Base-by-base conservation (phyloP, 441 rosid species). In the Adansonia madagascariensis region DNA sequence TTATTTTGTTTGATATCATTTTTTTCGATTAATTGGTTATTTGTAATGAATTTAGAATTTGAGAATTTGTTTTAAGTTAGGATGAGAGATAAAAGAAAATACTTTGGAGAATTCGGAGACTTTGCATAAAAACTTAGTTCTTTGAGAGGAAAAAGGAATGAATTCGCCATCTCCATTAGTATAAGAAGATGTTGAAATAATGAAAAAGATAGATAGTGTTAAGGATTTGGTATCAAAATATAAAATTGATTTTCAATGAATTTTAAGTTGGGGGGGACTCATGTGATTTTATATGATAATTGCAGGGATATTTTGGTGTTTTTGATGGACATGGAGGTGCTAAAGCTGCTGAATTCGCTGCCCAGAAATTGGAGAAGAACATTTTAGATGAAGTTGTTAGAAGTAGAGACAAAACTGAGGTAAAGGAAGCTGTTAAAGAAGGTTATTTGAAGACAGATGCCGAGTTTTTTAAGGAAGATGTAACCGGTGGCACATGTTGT, bases 291-390 rank as follows among this genome's bases (percentile, higher is more conserved):
- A 0, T 60, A 43, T 63, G 69, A 17, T n/a, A 50, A 9, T 12
- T 65, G 50, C 82, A 91, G 91, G 92, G 92, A 14, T 76, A 88
- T 14, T 91, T 91, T 56, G 94, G 94, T 72, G 89, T 91, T 2
- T 91, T 84, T 46, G 96, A 91, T 71, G 96, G 96, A 47, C 96
- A 91, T 27, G 94, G 96, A 74, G 96, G 96, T 7, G 76, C 85
- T 6, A 83, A 84, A 78, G 96, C 94, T 4, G 91, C 92, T 2
- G 91, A 88, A 44, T 91, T 90, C 57, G 96, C 96, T 0, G 87
- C 92, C 0, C 75, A 85, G 78, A 88, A 89, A 75, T 80, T 91
- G 66, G 80, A 76, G 35, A 90, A 81, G 77, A 90, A 90, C 84
- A 86, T 91, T 49, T 18, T 86, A 9, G 78, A 79, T n/a, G 84